These are phyloP conservation scores for Tephrocybe sp. DNA, from an alignment of 768 basidiomycete species.

Conservation along the genomic window DNA sequence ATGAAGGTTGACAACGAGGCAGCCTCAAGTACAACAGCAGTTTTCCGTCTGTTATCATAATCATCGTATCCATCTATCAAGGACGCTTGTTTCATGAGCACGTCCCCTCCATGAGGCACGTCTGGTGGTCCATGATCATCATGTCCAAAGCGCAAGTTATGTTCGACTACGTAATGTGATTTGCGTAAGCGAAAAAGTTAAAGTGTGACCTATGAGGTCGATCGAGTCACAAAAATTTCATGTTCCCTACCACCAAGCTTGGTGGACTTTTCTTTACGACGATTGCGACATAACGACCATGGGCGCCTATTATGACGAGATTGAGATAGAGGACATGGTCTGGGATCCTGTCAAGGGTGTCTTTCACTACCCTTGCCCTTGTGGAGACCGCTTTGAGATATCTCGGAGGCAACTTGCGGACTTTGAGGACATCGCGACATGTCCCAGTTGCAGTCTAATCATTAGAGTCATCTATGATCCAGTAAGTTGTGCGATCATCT, in stretches of 20 bases:
- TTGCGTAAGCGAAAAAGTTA: conserved; percentile 1
- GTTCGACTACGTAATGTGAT: not conserved
- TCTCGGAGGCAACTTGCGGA: conserved; percentile 79
- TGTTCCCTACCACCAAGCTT: conserved; percentile 9
- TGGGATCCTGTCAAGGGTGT: conserved; percentile 84
- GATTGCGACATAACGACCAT: conserved; percentile 33
- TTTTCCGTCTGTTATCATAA: conserved; percentile 6
- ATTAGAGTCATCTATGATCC: conserved; percentile 95
- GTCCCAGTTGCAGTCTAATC: conserved; percentile 93
- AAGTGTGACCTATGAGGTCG: conserved; percentile 3
- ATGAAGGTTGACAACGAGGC: conserved; percentile 18
- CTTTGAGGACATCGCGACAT: conserved; percentile 93
- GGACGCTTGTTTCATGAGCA: conserved; percentile 9
- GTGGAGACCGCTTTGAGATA: conserved; percentile 98
- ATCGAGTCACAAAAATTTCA: conserved; percentile 22
- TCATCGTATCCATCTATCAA: conserved; percentile 12
- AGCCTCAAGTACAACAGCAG: conserved; percentile 13
- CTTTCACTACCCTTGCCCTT: conserved; percentile 97
- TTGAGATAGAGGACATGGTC: conserved; percentile 95
- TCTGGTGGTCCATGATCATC: not conserved
- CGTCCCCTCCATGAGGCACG: conserved; percentile 20
- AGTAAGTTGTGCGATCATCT: conserved; percentile 47
- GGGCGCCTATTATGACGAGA: conserved; percentile 93
- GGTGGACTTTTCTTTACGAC: conserved; percentile 5
- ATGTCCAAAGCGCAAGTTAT: not conserved